These are phyloP conservation scores for Aspergillus neoniger DNA, from an alignment of 2,329 filamentous ascomycete genomes.

Conservation along the genomic window DNA sequence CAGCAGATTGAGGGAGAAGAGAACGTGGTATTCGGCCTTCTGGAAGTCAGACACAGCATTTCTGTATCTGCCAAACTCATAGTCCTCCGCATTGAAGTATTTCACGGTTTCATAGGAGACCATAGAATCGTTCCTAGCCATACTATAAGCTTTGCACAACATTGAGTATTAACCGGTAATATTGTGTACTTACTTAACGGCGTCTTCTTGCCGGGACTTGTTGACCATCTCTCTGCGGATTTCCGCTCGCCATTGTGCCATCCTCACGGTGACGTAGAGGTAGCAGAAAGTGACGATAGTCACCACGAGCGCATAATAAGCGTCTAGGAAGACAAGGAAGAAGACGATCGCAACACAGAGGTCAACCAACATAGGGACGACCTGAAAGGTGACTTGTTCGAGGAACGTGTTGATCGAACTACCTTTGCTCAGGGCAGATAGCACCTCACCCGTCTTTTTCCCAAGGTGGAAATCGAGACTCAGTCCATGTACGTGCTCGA, in stretches of 20 bases:
- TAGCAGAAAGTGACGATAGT: slow-evolving; percentile 93
- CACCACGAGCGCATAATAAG: slow-evolving; percentile 87
- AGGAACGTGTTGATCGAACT: slow-evolving; percentile 95
- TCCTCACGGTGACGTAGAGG: slow-evolving; percentile 91
- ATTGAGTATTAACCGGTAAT: not conserved
- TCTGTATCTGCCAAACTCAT: slow-evolving; percentile 74
- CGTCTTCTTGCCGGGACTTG: slow-evolving; percentile 90
- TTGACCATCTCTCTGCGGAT: slow-evolving; percentile 94
- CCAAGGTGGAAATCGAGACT: slow-evolving; percentile 95
- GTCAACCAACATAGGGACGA: slow-evolving; percentile 92
- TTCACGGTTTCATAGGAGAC: slow-evolving; percentile 97
- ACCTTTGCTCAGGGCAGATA: slow-evolving; percentile 94
- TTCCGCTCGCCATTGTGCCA: slow-evolving; percentile 90
- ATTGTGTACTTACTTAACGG: slow-evolving; percentile 69
- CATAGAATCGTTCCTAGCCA: slow-evolving; percentile 80
- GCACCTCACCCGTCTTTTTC: slow-evolving; percentile 93
- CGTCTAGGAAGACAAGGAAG: slow-evolving; percentile 77
- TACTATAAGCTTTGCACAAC: slow-evolving; percentile 3
- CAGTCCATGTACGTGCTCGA: slow-evolving; percentile 94
- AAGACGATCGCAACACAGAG: slow-evolving; percentile 81
- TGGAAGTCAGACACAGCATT: slow-evolving; percentile 72
- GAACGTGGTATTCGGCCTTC: slow-evolving; percentile 72
- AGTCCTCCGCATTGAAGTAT: slow-evolving; percentile 82
- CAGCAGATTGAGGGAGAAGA: slow-evolving; percentile 75
- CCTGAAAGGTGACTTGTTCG: slow-evolving; percentile 93